Evolutionary conservation across 2,329 filamentous ascomycete genomes (phyloP), one percentile per base, ranked within the genome.

Genomic region (Thielaviopsis punctulata): DNA sequence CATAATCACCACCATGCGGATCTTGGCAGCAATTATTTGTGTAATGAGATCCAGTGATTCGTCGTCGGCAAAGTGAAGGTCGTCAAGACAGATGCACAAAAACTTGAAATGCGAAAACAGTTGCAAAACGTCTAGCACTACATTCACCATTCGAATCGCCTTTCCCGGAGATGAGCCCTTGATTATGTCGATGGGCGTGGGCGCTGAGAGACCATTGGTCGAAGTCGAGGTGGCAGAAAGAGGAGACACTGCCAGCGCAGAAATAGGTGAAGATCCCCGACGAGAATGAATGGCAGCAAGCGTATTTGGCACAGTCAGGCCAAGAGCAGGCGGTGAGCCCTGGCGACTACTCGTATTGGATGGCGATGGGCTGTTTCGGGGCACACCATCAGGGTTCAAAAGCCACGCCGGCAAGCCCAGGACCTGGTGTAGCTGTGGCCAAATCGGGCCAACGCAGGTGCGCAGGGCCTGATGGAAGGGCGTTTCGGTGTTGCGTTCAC

Each of bases 1-100:
- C 49, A 95, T 69, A 51, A 94, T 80, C 25, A 94, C 72, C 19
- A 90, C 79, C 68, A 95, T 83, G 19, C 84, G 86, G 56, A 95
- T 77, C 57, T 83, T 82, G 1, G 83, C 80, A 49, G 75, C 73
- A 52, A 94, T 79, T 50, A 95, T 87, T 60, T 88, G 82, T 15
- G 82, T 76, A 39, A 95, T 82, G 50, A 95, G 70, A 54, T 94
- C 86, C 47, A 92, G 68, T 13, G 84, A 92, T 64, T 95, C 90
- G 23, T 84, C 78, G 62, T 95, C 90, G 6, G 88, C 87, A 64
- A 87, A 92, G 60, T 95, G 88, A 27, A 95, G 68, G 64, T 95
- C 90, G 61, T 95, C 90, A 24, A 95, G 68, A 59, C 82, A 88
- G 59, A 95, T 81, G 61, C 86, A 93, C 51, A 95, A 88, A 60